Evolutionary conservation across 2,329 filamentous ascomycete species (phyloP).

Genomic region (Ceratocystis papillata): DNA sequence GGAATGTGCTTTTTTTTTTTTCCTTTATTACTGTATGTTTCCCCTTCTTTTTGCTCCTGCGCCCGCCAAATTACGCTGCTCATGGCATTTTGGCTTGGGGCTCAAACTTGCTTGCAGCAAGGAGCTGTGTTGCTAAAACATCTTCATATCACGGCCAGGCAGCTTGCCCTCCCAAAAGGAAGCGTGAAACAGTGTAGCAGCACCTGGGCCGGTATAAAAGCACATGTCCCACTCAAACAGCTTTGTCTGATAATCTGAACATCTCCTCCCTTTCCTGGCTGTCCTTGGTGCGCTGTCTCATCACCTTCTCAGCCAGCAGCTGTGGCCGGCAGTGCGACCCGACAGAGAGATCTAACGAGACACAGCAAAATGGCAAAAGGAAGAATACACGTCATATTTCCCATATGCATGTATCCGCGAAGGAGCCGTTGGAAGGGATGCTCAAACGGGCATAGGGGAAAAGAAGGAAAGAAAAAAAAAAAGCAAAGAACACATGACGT

Average conservation of each 20-base stretch:
- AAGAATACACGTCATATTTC: conserved; percentile 10
- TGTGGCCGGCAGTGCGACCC: background rate
- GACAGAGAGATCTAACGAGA: background rate
- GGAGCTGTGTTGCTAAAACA: background rate
- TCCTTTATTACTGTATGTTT: background rate
- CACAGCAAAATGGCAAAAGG: background rate
- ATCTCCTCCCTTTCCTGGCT: background rate
- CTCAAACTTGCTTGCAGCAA: background rate
- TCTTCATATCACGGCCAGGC: background rate
- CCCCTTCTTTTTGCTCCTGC: background rate
- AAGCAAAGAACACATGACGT: background rate
- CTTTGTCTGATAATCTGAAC: background rate
- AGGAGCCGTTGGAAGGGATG: background rate
- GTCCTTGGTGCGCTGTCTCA: background rate
- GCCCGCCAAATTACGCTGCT: background rate
- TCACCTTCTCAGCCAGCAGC: background rate
- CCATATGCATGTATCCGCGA: background rate
- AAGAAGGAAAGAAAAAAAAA: background rate
- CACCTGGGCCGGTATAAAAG: background rate
- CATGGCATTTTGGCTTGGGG: background rate
- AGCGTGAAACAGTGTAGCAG: background rate
- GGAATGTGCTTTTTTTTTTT: background rate
- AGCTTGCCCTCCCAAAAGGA: background rate
- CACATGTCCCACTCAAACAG: background rate
- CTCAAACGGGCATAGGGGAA: background rate